phyloP scores from a whole-genome alignment of 2,329 filamentous ascomycete species.

The Byssothecium circinans region DNA sequence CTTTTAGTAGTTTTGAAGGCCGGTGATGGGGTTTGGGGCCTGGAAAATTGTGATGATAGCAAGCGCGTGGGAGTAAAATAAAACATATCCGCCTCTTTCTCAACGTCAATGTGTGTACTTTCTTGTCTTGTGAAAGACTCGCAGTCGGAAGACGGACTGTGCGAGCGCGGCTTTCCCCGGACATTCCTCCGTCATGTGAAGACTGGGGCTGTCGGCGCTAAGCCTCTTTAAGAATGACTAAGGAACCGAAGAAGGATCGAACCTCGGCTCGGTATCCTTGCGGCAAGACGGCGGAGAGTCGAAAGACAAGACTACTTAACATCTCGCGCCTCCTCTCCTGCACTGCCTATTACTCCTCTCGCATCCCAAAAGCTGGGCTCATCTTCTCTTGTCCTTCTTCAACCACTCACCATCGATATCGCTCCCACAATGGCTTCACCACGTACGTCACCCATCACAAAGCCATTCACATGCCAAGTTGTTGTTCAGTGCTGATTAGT shows the following conservation, averaged over 20 bases:
- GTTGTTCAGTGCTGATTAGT: conserved; percentile 24
- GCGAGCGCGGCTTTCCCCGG: not conserved
- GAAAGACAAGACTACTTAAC: conserved; percentile 3
- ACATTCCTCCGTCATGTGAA: not conserved
- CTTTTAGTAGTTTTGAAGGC: not conserved
- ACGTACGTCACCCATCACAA: conserved; percentile 59
- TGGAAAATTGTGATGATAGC: too few species aligned
- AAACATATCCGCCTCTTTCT: too few species aligned
- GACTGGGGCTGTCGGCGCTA: conserved; percentile 4
- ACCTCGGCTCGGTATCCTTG: conserved; percentile 40
- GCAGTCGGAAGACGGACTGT: not conserved
- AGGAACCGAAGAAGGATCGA: not conserved
- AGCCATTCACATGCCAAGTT: conserved; percentile 19
- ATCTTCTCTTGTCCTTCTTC: conserved; percentile 1
- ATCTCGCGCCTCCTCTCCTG: conserved; percentile 5
- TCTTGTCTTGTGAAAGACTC: conserved; percentile 5
- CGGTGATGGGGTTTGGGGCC: not conserved
- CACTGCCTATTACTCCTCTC: conserved; percentile 2
- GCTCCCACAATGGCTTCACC: conserved; percentile 69
- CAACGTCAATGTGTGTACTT: too few species aligned
- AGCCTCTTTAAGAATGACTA: not conserved
- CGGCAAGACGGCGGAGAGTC: conserved; percentile 8
- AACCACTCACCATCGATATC: conserved; percentile 8
- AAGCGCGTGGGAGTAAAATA: too few species aligned
- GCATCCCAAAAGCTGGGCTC: conserved; percentile 3